Evolutionary conservation across 306 rosid genomes (phyloP), one percentile per base, ranked within the genome.

Genomic region (Coriaria nepalensis): DNA sequence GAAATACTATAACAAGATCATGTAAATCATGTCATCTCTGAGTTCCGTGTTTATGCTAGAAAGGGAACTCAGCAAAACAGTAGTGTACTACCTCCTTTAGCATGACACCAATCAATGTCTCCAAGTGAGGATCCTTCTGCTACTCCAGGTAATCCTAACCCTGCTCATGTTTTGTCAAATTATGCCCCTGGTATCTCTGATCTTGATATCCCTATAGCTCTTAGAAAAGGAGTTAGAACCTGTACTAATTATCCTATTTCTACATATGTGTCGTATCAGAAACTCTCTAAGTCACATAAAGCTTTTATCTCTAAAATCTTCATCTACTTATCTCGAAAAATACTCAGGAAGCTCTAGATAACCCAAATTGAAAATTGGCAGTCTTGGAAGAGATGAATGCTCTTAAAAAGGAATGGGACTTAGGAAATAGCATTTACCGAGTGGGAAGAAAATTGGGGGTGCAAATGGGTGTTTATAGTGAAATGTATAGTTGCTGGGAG

Each of bases 401-500:
- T 7, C 51, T 47, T 47, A 6, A 9, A 3, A 47, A 47, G n/a
- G 9, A 15, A 29, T 15, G 35, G 35, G 35, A 32, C 36, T 20
- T 47, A 35, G n/a, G 49, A 45, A 15, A 4, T 45, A 45, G 35
- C 10, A 45, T 45, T 15, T 13, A 12, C 49, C 49, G 0, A 42
- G 46, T 10, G 46, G 46, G 13, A 42, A 42, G 11, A 42, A 5
- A 42, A 42, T 12, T 42, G 46, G 15, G 33, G 49, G 29, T 45
- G 49, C 49, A 45, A 45, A 45, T 45, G 49, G 49, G 49, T 45
- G 7, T 45, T 45, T 15, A 45, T 32, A 45, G 33, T 45, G 7
- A 45, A 45, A 15, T 45, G 15, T 45, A 45, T 7, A 45, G 20
- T 7, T 45, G 42, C 2, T 38, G 42, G 42, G 10, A 38, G 42